Percentiles rank a stretch among this genome's conserved stretches.
Evolutionary conservation across 2,329 filamentous ascomycete genomes (phyloP).

Genomic region (Colletotrichum sp.): DNA sequence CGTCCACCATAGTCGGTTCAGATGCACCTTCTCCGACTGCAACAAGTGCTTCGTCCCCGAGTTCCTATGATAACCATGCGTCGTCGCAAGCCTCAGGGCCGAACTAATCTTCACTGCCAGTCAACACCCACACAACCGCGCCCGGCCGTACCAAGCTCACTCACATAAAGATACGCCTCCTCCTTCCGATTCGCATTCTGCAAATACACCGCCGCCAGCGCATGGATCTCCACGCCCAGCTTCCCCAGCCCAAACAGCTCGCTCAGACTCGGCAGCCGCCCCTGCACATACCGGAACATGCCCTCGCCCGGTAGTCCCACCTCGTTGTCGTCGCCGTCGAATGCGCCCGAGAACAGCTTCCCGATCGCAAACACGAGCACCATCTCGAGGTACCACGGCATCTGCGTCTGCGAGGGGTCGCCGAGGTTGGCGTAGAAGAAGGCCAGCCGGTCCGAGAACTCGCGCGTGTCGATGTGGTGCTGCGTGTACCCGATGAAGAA

Average conservation of each 20-base stretch:
- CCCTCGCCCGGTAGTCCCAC: background rate
- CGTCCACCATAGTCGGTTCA: slow-evolving; percentile 22
- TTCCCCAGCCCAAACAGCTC: slow-evolving; percentile 1
- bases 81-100: slow-evolving; percentile 6
- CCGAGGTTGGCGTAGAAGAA: slow-evolving; percentile 2
- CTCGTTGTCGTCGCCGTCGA: background rate
- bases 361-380: slow-evolving; percentile 18
- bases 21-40: slow-evolving; percentile 13
- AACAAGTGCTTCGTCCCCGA: background rate
- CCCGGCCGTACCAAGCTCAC: background rate
- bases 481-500: slow-evolving; percentile 28
- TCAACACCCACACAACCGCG: too few relatives aligned
- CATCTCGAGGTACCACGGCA: slow-evolving; percentile 15
- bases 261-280: background rate
- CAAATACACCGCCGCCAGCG: slow-evolving; percentile 16
- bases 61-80: slow-evolving; percentile 21
- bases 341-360: slow-evolving; percentile 9
- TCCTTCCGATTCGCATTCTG: slow-evolving; percentile 18
- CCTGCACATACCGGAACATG: slow-evolving; percentile 1
- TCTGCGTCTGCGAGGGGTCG: background rate
- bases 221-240: slow-evolving; percentile 12
- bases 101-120: background rate
- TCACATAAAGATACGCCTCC: slow-evolving; percentile 22
- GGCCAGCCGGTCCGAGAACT: slow-evolving; percentile 21
- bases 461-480: slow-evolving; percentile 27